phyloP scores from a whole-genome alignment of 179 eudicot species.

The Heliamphora pulchella region DNA sequence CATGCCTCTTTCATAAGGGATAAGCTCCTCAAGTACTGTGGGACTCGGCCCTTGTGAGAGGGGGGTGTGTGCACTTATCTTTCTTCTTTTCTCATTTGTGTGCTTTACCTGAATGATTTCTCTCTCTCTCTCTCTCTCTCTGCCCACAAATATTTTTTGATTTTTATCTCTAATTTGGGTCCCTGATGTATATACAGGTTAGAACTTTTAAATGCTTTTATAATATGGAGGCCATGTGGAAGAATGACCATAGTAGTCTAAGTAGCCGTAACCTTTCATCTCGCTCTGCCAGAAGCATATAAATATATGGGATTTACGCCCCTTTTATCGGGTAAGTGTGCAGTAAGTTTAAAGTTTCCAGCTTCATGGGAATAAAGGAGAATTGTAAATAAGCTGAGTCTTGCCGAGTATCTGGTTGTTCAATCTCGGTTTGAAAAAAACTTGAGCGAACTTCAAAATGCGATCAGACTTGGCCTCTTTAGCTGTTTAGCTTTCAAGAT shows the following conservation, averaged over 20 bases:
- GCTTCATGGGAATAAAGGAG: not conserved
- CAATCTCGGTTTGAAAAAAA: too few relatives aligned
- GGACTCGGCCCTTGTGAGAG: too few relatives aligned
- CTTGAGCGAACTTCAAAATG: too few relatives aligned
- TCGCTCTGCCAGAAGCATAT: slow-evolving; percentile 30
- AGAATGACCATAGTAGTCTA: slow-evolving; percentile 37
- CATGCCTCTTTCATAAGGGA: too few relatives aligned
- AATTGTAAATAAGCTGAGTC: too few relatives aligned
- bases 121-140: slow-evolving; percentile 1
- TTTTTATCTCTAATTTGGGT: not conserved
- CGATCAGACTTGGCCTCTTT: too few relatives aligned
- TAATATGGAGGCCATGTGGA: slow-evolving; percentile 31
- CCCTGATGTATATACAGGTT: slow-evolving; percentile 35
- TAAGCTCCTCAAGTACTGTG: too few relatives aligned
- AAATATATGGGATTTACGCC: slow-evolving; percentile 12
- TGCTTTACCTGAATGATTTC: not conserved
- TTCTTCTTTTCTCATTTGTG: not conserved
- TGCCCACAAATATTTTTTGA: not conserved
- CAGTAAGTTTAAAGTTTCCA: not conserved
- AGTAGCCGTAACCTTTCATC: slow-evolving; percentile 49
- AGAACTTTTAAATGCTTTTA: slow-evolving; percentile 67
- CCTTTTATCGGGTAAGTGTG: not conserved
- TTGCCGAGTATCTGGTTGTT: too few relatives aligned
- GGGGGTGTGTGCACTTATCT: too few relatives aligned
- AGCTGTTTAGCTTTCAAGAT: too few relatives aligned